Conservation (phyloP, 2,329 filamentous ascomycete genomes). For the Penicillium psychrosexuale region DNA sequence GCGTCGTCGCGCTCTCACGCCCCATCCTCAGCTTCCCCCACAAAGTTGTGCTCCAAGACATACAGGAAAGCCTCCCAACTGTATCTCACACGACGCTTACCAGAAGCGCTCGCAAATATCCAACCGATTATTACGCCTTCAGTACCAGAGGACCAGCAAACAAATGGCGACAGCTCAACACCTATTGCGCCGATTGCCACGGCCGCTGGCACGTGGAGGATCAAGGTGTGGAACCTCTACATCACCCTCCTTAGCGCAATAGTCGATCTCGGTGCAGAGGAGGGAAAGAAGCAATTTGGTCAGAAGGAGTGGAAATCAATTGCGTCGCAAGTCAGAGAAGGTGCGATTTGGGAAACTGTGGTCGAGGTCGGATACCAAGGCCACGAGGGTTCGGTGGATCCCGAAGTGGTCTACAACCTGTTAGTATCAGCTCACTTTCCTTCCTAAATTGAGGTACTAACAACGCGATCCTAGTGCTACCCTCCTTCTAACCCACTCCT, state of each 20-base stretch:
- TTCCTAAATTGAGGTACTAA: background rate
- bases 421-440: slow-evolving; percentile 31
- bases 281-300: slow-evolving; percentile 86
- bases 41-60: slow-evolving; percentile 70
- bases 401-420: slow-evolving; percentile 72
- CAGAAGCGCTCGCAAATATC: slow-evolving; percentile 82
- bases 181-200: slow-evolving; percentile 69
- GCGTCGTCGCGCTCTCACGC: slow-evolving; percentile 52
- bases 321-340: slow-evolving; percentile 80
- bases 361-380: slow-evolving; percentile 83
- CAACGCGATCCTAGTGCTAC: slow-evolving; percentile 67
- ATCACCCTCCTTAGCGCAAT: slow-evolving; percentile 89
- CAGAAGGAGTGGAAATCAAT: slow-evolving; percentile 78
- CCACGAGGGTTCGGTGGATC: slow-evolving; percentile 84
- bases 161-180: slow-evolving; percentile 49
- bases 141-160: slow-evolving; percentile 33
- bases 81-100: slow-evolving; percentile 88
- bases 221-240: slow-evolving; percentile 98
- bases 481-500: slow-evolving; percentile 83
- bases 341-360: slow-evolving; percentile 92
- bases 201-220: slow-evolving; percentile 75
- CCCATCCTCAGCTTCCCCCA: slow-evolving; percentile 65
- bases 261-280: slow-evolving; percentile 80
- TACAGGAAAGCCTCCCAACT: slow-evolving; percentile 93
- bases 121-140: slow-evolving; percentile 72